Conservation (phyloP, 225 moss, liverwort and hornwort species). For the Anthoceros angustus region DNA sequence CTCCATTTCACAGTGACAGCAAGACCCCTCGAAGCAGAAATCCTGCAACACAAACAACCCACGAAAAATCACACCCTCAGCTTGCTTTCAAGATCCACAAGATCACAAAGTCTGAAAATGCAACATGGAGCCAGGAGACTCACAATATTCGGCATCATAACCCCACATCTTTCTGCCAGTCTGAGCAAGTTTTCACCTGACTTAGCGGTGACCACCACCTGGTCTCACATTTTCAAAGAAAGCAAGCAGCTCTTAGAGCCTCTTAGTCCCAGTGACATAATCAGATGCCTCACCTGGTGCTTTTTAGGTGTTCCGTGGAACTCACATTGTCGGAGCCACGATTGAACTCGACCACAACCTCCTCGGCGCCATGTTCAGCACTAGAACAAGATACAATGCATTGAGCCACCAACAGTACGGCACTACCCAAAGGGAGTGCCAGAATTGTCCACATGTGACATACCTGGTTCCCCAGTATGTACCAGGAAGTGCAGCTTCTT, state of each 20-base stretch:
- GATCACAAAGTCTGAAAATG: neutral
- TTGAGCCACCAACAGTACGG: neutral
- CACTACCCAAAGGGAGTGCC: constrained; percentile 8
- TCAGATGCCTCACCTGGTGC: neutral
- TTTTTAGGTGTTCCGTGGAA: neutral
- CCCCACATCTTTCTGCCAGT: constrained; percentile 72
- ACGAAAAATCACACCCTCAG: neutral
- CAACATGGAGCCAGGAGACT: constrained; percentile 10
- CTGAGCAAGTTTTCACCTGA: constrained; percentile 80
- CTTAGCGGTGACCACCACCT: constrained; percentile 50
- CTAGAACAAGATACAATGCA: neutral
- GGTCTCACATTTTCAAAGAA: constrained; percentile 5
- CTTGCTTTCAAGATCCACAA: neutral
- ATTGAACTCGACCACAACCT: constrained; percentile 55
- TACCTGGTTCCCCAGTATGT: constrained; percentile 93
- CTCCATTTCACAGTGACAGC: constrained; percentile 98
- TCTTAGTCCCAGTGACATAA: neutral
- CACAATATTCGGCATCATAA: constrained; percentile 44
- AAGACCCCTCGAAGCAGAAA: constrained; percentile 95
- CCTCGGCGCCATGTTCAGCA: constrained; percentile 37
- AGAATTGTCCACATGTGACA: neutral
- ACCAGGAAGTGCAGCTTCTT: constrained; percentile 69
- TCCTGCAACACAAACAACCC: constrained; percentile 25
- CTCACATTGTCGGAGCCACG: constrained; percentile 47
- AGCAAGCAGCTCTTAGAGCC: neutral